Evolutionary conservation across 192 early-diverging fungal genomes (phyloP), one percentile per base, ranked within the genome.

Genomic region (Podila verticillata): DNA sequence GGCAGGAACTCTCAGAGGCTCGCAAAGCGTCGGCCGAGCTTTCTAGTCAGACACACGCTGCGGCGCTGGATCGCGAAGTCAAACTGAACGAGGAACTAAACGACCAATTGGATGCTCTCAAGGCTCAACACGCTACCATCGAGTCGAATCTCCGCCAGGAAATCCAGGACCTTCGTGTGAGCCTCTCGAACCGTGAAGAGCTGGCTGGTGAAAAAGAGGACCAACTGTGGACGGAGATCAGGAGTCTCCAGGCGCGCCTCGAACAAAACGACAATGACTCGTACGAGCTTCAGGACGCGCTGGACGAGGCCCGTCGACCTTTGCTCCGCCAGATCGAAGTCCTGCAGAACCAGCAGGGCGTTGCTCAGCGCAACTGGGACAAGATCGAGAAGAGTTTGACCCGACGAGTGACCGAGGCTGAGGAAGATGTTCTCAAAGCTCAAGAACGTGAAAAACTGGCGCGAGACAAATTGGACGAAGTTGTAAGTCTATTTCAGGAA

Each of bases 41-140:
- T 17, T 78, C 75, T 10, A 71, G 30, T 47, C 75, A 71, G 48
- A 73, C 75, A 2, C 84, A 84, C 35, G 73, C 84, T 10, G 84
- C 83, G 7, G 83, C 84, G 1, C 22, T 87, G 36, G 86, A 87
- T 26, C 85, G 83, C 26, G 86, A 87, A 65, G 64, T 85, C 57
- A 70, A 70, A 22, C 44, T 87, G 7, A 83, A 85, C 49, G 84
- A 85, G 51, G 84, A 84, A 36, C 61, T 87, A 22, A 66, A 73
- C 26, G 56, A 66, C 1, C 81, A 84, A 17, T 22, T 82, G 12
- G 73, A 70, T 13, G 64, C 80, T 3, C 75, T 83, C 29, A 73
- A 72, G 4, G 59, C 75, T 6, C 74, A 87, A 34, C 44, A 71
- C 10, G 63, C 74, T 12, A 54, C 82, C 31, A 32, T 74, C 19